Evolutionary conservation across 495 filamentous ascomycete genomes (phyloP), one percentile per base, ranked within the genome.

Genomic region (Penicillium lagena): DNA sequence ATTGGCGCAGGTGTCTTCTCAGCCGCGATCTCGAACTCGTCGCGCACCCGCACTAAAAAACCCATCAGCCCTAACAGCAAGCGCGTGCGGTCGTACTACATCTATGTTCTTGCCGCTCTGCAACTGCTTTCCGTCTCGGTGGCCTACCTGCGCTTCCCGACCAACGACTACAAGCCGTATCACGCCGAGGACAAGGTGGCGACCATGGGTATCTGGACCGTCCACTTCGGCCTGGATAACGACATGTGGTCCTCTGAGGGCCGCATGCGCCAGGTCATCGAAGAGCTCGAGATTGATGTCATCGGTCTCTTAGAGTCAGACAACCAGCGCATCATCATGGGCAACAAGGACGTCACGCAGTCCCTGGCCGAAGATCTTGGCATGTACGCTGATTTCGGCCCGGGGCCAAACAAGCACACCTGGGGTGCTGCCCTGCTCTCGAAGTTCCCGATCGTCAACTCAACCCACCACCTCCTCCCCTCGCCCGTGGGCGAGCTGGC

Each of bases 241-340:
- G 86, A 96, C 65, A 96, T 97, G 94, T 97, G 90, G 89, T 87
- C 85, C 15, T 93, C 90, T 4, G 91, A 96, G 66, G 82, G 84
- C 46, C 91, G 94, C 40, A 94, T 97, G 78, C 87, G 87, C 50
- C 82, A 95, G 69, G 69, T 96, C 9, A 86, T 99, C 56, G 86
- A 88, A 55, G 93, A 96, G 58, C 70, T 95, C 12, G 94, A 99
- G 63, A 69, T 99, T 33, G 94, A 99, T 56, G 87, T 99, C 35
- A 79, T 99, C 45, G 94, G 94, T 34, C 79, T 99, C 35, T 75
- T 99, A 30, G 94, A 99, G 60, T 85, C 84, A 0, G 94, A 99
- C 63, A 78, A 90, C 39, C 94, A 99, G 66, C 86, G 93, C 49
- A 93, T 99, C 66, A 97, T 99, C 72, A 99, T 99, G 94, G 94